Conservation (phyloP, 1,284 basidiomycete genomes). For the Irpex lacteus region DNA sequence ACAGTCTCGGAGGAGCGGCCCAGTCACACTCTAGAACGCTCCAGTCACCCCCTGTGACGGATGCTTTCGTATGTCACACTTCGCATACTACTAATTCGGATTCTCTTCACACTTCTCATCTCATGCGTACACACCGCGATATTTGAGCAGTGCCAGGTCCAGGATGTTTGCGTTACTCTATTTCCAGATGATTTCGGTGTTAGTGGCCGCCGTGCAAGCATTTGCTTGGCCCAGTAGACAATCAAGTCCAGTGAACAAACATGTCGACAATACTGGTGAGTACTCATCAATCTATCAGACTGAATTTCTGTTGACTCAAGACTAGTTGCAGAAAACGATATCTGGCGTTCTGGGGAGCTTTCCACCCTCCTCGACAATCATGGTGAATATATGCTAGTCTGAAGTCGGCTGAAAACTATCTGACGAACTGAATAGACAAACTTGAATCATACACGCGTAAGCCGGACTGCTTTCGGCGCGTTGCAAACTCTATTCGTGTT, state of each 20-base stretch:
- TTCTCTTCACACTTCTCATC: not conserved
- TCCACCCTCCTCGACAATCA: constrained; percentile 8
- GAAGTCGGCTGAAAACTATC: not conserved
- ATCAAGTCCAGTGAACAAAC: not conserved
- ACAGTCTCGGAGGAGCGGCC: too few species aligned
- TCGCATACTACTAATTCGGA: not conserved
- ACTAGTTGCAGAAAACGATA: not conserved
- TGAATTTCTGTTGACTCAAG: not conserved
- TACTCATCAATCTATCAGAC: not conserved
- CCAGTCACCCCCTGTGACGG: not conserved
- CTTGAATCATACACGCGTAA: constrained; percentile 28
- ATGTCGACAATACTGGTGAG: not conserved
- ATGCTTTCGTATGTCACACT: not conserved
- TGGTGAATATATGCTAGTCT: not conserved
- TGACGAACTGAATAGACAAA: constrained; percentile 13
- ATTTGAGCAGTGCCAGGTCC: not conserved
- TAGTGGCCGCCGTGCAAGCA: not conserved
- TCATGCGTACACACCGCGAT: not conserved
- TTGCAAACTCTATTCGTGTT: constrained; percentile 42
- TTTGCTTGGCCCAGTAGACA: not conserved
- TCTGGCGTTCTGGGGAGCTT: constrained; percentile 3
- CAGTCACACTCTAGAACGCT: not conserved
- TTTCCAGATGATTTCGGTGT: not conserved
- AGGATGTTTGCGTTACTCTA: not conserved
- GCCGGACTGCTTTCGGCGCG: constrained; percentile 64